Conservation (phyloP, 352 stramenopile species). For the Phytopythium litorale region DNA sequence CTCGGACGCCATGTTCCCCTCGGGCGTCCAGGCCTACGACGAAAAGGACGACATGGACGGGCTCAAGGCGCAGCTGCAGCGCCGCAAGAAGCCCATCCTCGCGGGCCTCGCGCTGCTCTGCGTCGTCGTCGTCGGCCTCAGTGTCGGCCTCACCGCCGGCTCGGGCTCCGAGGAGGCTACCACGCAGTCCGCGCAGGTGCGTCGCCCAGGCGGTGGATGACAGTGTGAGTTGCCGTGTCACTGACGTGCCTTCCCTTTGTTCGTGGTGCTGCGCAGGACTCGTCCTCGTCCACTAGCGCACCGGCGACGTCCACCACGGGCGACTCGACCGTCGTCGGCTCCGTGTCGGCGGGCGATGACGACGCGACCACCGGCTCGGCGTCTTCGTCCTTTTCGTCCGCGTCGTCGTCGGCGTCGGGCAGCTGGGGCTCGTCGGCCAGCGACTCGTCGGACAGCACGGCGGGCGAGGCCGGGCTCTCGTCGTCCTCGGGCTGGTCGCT, state of each 20-base stretch:
- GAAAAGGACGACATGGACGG: constrained; percentile 53
- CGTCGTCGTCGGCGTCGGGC: constrained; percentile 11
- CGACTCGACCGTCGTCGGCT: constrained; percentile 12
- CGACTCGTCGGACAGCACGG: constrained; percentile 11
- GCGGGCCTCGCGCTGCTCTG: constrained; percentile 47
- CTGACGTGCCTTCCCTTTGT: background rate
- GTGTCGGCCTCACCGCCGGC: constrained; percentile 19
- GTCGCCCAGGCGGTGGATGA: constrained; percentile 1
- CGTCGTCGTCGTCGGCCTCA: constrained; percentile 47
- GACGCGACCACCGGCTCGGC: constrained; percentile 1
- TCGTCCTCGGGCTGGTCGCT: constrained; percentile 19
- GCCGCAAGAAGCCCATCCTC: constrained; percentile 67
- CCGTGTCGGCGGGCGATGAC: constrained; percentile 19
- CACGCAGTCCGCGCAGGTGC: constrained; percentile 35
- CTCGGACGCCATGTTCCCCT: constrained; percentile 16
- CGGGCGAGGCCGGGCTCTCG: constrained; percentile 15
- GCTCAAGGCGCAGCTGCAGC: constrained; percentile 34
- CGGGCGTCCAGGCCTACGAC: constrained; percentile 22
- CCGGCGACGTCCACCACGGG: constrained; percentile 6
- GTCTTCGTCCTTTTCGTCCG: constrained; percentile 6
- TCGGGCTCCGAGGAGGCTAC: constrained; percentile 16
- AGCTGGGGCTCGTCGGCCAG: constrained; percentile 15
- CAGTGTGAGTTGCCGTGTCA: background rate
- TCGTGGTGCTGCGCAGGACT: constrained; percentile 6
- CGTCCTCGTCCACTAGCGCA: constrained; percentile 9